Evolutionary conservation across 2,329 filamentous ascomycete genomes (phyloP).

Genomic region (Parasarocladium wereldwijsianum): DNA sequence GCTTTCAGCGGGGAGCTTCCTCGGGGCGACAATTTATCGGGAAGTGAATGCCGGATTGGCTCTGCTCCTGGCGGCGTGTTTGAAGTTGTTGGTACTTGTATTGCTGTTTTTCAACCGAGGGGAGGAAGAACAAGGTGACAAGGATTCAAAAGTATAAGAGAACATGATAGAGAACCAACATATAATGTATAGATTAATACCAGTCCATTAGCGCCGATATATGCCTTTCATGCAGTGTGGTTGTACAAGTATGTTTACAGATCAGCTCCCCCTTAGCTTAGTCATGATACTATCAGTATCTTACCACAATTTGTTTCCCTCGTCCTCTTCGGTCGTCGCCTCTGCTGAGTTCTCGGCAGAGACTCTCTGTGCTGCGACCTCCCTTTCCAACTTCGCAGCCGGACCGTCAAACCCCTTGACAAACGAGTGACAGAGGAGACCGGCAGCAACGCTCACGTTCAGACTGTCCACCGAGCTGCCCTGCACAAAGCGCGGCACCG

Average conservation of each 20-base stretch:
- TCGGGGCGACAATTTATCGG: neutral
- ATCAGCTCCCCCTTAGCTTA: no score
- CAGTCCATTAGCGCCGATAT: no score
- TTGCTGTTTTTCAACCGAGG: neutral
- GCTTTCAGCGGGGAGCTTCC: neutral
- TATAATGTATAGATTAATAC: no score
- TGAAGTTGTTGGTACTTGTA: neutral
- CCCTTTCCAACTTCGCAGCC: slow-evolving; percentile 7
- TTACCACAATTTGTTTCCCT: no score
- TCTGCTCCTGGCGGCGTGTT: neutral
- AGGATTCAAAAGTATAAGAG: no score
- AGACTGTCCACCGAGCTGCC: slow-evolving; percentile 64
- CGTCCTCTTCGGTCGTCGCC: neutral
- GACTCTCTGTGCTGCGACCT: slow-evolving; percentile 10
- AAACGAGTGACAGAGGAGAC: slow-evolving; percentile 59
- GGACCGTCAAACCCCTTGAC: slow-evolving; percentile 26
- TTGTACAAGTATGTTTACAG: no score
- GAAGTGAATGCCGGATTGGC: neutral
- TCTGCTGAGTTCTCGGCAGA: neutral
- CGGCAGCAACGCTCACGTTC: slow-evolving; percentile 84
- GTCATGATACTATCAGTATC: no score
- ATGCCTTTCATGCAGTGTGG: no score
- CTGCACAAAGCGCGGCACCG: slow-evolving; percentile 44
- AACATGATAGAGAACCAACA: no score
- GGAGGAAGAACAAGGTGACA: no score